phyloP scores from a whole-genome alignment of 192 early-diverging fungal genomes.

The Borealophlyctis nickersoniae region DNA sequence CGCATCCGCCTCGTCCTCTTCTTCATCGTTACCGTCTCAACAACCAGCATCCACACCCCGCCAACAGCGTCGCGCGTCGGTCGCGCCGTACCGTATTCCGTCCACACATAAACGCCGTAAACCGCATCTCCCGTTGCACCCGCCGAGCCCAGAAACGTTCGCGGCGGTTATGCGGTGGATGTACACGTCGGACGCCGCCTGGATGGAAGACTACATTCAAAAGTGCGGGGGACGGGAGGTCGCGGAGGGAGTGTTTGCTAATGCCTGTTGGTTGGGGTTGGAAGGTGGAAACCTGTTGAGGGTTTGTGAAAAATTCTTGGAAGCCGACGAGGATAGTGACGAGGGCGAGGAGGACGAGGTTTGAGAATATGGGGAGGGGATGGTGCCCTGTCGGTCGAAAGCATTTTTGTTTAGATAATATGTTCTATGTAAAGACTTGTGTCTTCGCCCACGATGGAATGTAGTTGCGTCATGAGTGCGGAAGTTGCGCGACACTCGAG shows the following conservation, averaged over 20 bases:
- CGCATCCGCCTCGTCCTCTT: neutral
- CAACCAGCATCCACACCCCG: too few species aligned
- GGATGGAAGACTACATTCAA: constrained; percentile 1
- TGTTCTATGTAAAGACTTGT: too few species aligned
- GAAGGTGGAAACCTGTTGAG: neutral
- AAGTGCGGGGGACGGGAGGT: neutral
- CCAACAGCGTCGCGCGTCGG: too few species aligned
- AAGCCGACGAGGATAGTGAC: neutral
- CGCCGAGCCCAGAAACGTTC: neutral
- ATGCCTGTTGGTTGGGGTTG: neutral
- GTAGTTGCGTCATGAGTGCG: too few species aligned
- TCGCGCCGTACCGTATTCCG: neutral
- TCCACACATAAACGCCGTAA: neutral
- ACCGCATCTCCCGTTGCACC: neutral
- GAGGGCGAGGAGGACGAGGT: neutral
- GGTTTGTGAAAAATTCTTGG: neutral
- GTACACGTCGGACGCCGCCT: neutral
- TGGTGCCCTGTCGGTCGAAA: too few species aligned
- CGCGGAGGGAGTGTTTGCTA: neutral
- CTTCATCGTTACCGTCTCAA: too few species aligned
- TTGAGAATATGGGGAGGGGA: neutral
- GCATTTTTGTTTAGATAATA: too few species aligned
- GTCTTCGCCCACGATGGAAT: too few species aligned
- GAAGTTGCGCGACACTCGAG: too few species aligned
- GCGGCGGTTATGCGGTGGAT: neutral